Evolutionary conservation across 495 filamentous ascomycete species (phyloP).

Genomic region (Penicillium canescens): DNA sequence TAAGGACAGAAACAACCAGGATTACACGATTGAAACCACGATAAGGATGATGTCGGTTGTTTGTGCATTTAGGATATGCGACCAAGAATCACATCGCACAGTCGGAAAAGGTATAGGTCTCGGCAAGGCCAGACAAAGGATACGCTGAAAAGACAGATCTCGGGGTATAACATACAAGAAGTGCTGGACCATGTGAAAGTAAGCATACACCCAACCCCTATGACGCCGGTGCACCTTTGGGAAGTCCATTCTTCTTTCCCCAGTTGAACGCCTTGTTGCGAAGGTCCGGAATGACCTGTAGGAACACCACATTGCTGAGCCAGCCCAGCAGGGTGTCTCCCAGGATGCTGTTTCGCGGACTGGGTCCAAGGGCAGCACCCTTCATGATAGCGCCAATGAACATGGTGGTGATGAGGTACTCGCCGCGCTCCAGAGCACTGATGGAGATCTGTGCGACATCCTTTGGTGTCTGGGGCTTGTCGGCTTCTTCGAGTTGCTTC

Average conservation of each 20-base stretch:
- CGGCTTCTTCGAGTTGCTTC: slow-evolving; percentile 75
- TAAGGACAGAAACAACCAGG: too few relatives aligned
- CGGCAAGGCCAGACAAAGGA: slow-evolving; percentile 9
- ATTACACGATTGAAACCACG: background rate
- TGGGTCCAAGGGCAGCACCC: slow-evolving; percentile 45
- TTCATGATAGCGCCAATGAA: slow-evolving; percentile 68
- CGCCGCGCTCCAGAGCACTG: slow-evolving; percentile 71
- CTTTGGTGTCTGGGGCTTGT: slow-evolving; percentile 75
- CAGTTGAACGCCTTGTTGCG: slow-evolving; percentile 45
- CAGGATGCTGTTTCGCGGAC: slow-evolving; percentile 42
- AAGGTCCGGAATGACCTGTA: slow-evolving; percentile 45
- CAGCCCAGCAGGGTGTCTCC: slow-evolving; percentile 45
- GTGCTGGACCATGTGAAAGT: background rate
- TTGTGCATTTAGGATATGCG: slow-evolving; percentile 2
- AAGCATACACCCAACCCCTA: background rate
- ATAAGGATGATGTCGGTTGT: background rate
- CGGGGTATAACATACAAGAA: slow-evolving; percentile 27
- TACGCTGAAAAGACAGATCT: slow-evolving; percentile 9
- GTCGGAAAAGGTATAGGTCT: slow-evolving; percentile 4
- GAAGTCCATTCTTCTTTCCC: slow-evolving; percentile 45
- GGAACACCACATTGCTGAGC: slow-evolving; percentile 44
- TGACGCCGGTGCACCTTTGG: slow-evolving; percentile 8
- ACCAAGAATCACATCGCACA: background rate
- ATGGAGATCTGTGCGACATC: slow-evolving; percentile 73
- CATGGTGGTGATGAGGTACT: slow-evolving; percentile 73